A percentile compares a stretch with the other conserved stretches of the same genome.
Conservation (phyloP, 2,329 filamentous ascomycete species). For the Fonsecaea erecta region DNA sequence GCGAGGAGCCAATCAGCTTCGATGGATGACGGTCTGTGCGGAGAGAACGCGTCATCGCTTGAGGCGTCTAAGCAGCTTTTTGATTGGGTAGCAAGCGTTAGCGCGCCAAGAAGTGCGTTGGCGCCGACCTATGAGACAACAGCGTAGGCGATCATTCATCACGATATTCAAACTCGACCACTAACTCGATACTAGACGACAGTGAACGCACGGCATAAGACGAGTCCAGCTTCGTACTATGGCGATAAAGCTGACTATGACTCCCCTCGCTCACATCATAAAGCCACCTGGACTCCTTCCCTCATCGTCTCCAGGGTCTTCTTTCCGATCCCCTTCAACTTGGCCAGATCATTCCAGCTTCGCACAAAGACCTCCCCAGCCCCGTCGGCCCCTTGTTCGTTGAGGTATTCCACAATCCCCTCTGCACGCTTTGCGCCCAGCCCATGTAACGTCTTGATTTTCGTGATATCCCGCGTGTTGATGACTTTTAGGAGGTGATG, state of each 20-base stretch:
- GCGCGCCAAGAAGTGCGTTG: no score
- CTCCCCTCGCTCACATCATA: background rate
- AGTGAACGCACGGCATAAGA: background rate
- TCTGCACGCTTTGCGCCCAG: constrained; percentile 55
- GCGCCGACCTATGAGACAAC: no score
- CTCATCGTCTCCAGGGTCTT: constrained; percentile 56
- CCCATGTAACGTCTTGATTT: constrained; percentile 54
- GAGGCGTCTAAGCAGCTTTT: no score
- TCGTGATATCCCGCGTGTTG: constrained; percentile 51
- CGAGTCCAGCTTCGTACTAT: background rate
- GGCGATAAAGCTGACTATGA: background rate
- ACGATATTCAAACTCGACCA: background rate
- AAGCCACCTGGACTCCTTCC: constrained; percentile 45
- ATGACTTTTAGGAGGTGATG: constrained; percentile 51
- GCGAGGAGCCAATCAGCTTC: background rate
- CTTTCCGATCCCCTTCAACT: constrained; percentile 51
- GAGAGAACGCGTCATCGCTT: background rate
- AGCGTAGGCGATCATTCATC: background rate
- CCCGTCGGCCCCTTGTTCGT: constrained; percentile 44
- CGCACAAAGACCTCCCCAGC: constrained; percentile 32
- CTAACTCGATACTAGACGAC: background rate
- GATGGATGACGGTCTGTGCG: background rate
- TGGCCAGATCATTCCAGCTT: constrained; percentile 48
- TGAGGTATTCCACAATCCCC: constrained; percentile 53
- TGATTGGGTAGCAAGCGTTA: no score